Base-by-base conservation (phyloP, 2,329 filamentous ascomycete species). In the Westerdykella ornata region DNA sequence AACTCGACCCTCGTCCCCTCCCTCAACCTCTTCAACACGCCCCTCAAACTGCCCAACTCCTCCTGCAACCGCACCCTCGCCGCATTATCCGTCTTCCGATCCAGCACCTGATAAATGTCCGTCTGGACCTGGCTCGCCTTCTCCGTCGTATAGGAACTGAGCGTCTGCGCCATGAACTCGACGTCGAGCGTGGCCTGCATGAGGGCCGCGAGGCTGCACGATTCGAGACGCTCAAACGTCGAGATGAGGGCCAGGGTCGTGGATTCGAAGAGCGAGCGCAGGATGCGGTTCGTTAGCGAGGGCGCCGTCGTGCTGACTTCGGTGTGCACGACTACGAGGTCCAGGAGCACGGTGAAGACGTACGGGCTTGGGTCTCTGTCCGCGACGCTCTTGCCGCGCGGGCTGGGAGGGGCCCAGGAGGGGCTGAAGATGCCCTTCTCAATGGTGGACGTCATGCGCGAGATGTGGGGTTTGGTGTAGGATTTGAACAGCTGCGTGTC, bases 141-240 rank as follows among this genome's bases (percentile, higher is more conserved):
- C 43, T 94, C 85, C 0, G 87, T 92, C 0, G 87, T 92, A 66
- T 94, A 98, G 53, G 89, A 83, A 46, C 80, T 85, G 26, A 98
- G 76, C 4, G 90, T 96, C 70, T 98, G 92, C 1, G 89, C 87
- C 43, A 97, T 82, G 60, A 98, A 97, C 67, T 98, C 92, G 1
- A 96, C 89, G 59, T 98, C 92, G 1, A 98, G 78, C 0, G 92
- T 98, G 1, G 94, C 94, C 68, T 98, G 94, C 82, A 97, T 94
- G 38, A 98, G 77, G 5, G 85, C 83, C 4, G 84, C 74, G 0
- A 98, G 80, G 1, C 81, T 77, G 68, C 92, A 97, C 15, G 72
- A 73, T 4, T 73, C 65, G 0, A 69, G 80, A 28, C 72, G 62
- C 63, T 77, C 41, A 73, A 97, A 95, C 0, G 87, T 82, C 19